These are phyloP conservation scores for Hirschioporus abietinus DNA, from an alignment of 768 basidiomycete genomes.

Conservation along the genomic window DNA sequence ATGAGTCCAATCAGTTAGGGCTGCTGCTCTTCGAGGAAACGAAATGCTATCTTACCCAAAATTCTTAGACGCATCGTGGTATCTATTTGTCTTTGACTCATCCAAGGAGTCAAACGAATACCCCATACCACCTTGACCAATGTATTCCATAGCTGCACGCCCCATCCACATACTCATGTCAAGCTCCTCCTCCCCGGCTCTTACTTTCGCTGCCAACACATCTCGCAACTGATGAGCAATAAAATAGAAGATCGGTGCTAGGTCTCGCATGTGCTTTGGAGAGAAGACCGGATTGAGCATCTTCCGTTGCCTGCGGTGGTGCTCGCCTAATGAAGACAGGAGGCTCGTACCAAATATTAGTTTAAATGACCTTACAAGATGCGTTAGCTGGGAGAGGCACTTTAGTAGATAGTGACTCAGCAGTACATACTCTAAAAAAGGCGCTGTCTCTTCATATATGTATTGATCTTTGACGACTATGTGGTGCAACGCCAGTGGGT, in stretches of 20 bases:
- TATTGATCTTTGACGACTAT: conserved; percentile 15
- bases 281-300: conserved; percentile 25
- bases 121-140: conserved; percentile 29
- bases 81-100: conserved; percentile 21
- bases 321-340: conserved; percentile 29
- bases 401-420: not conserved
- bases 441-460: conserved; percentile 11
- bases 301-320: conserved; percentile 22
- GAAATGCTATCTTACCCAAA: conserved; percentile 23
- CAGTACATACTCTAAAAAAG: conserved; percentile 9
- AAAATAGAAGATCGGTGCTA: conserved; percentile 22
- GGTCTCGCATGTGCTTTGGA: conserved; percentile 16
- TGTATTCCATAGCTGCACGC: conserved; percentile 30
- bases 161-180: conserved; percentile 29
- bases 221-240: conserved; percentile 21
- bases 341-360: conserved; percentile 35
- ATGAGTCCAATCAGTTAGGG: not conserved
- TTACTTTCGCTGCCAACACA: not conserved
- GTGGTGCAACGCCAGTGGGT: conserved; percentile 28
- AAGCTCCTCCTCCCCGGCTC: conserved; percentile 22
- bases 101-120: conserved; percentile 28
- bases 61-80: conserved; percentile 23
- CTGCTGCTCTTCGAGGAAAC: not conserved
- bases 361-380: conserved; percentile 5
- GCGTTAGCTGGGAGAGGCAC: not conserved